phyloP scores from a whole-genome alignment of 139 green algal species.

The Picochlorum sp. region DNA sequence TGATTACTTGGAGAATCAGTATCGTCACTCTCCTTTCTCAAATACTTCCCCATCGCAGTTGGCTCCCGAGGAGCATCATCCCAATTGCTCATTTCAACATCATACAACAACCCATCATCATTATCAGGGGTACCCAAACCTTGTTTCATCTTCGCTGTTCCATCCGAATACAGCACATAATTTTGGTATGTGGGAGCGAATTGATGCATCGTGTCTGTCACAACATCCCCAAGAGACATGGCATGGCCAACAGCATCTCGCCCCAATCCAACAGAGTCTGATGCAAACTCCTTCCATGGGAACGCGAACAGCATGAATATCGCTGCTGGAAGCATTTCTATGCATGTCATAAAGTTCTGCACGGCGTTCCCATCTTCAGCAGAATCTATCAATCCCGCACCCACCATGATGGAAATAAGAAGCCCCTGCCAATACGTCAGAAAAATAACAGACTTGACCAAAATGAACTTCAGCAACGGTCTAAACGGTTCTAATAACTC shows the following conservation, averaged over 20 bases:
- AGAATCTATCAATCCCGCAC: conserved; percentile 36
- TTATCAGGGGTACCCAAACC: too few relatives aligned
- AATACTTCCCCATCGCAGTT: not conserved
- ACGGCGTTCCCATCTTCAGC: conserved; percentile 63
- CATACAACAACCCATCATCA: not conserved
- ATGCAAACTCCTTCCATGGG: conserved; percentile 67
- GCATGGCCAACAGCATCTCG: conserved; percentile 55
- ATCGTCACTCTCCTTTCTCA: not conserved
- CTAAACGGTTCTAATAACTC: conserved; percentile 88
- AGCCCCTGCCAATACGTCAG: conserved; percentile 94
- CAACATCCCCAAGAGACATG: conserved; percentile 65
- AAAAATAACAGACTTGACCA: conserved; percentile 96
- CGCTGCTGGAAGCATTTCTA: conserved; percentile 86
- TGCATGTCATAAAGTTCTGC: conserved; percentile 89
- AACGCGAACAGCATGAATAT: conserved; percentile 82
- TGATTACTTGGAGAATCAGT: not conserved
- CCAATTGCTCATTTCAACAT: not conserved
- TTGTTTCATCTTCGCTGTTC: conserved; percentile 7
- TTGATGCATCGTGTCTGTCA: conserved; percentile 81
- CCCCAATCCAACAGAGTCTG: conserved; percentile 14
- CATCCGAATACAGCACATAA: conserved; percentile 86
- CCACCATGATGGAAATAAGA: conserved; percentile 51
- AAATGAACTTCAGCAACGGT: conserved; percentile 87
- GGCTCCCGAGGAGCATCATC: not conserved
- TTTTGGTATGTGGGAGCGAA: conserved; percentile 87